Conservation (phyloP, 805 yeast species). For the Tetrapisispora phaffii region DNA sequence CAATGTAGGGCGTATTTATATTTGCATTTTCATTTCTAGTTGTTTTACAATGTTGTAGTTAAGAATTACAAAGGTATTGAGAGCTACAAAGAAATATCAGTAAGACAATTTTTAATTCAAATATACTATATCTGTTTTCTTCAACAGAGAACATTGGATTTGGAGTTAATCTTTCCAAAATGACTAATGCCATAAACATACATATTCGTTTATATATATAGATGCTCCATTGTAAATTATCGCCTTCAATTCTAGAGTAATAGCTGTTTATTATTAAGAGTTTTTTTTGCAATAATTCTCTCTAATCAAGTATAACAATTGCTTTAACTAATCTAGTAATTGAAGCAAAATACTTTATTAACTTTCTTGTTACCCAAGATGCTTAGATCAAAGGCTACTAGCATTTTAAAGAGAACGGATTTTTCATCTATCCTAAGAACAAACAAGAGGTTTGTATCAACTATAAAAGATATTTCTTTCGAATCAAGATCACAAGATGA, state of each 20-base stretch:
- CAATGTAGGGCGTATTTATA: too few relatives aligned
- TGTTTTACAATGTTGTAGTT: too few relatives aligned
- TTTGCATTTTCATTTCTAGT: too few relatives aligned
- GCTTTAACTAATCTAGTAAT: too few relatives aligned
- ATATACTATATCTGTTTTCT: too few relatives aligned
- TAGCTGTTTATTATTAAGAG: too few relatives aligned
- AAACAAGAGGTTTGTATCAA: slow-evolving; percentile 15
- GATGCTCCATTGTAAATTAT: too few relatives aligned
- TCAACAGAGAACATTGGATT: neutral
- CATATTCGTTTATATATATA: too few relatives aligned
- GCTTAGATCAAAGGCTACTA: neutral
- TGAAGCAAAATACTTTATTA: neutral
- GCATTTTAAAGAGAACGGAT: neutral
- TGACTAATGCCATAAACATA: neutral
- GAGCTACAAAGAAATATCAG: neutral
- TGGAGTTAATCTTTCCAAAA: neutral
- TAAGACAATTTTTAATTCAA: neutral
- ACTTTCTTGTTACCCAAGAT: neutral
- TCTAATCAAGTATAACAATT: too few relatives aligned
- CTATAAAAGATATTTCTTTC: slow-evolving; percentile 20
- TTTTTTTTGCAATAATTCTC: too few relatives aligned
- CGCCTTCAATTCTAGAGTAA: too few relatives aligned
- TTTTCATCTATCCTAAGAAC: slow-evolving; percentile 7
- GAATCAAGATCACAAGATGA: neutral
- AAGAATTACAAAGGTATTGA: too few relatives aligned